A percentile compares a stretch with the other conserved stretches of the same genome.
These are phyloP conservation scores for Beauveria scarabaeidicola DNA, from an alignment of 2,329 filamentous ascomycete species.

Conservation along the genomic window DNA sequence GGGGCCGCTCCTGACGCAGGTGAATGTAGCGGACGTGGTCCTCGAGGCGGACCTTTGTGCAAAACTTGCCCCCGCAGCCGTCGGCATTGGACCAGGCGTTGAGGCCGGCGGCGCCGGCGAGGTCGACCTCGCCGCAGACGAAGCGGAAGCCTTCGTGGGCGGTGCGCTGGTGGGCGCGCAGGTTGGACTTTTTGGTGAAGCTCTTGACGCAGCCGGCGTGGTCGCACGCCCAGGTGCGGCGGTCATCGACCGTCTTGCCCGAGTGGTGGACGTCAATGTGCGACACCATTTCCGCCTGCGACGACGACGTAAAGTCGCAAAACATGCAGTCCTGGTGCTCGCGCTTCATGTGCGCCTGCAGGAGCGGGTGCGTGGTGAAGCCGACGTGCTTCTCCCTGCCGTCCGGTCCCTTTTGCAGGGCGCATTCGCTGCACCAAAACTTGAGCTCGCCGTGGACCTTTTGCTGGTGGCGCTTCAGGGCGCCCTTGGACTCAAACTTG, in stretches of 20 bases:
- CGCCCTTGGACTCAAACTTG: slow-evolving; percentile 64
- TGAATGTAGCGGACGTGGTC: slow-evolving; percentile 81
- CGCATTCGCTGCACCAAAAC: slow-evolving; percentile 73
- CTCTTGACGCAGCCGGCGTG: slow-evolving; percentile 60
- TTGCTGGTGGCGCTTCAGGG: slow-evolving; percentile 62
- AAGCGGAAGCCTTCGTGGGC: slow-evolving; percentile 71
- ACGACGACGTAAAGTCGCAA: slow-evolving; percentile 61
- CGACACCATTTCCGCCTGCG: slow-evolving; percentile 58
- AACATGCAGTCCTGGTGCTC: slow-evolving; percentile 69
- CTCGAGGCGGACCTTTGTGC: slow-evolving; percentile 69
- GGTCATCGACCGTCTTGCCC: slow-evolving; percentile 49
- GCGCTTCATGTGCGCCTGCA: slow-evolving; percentile 65
- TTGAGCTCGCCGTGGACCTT: slow-evolving; percentile 60
- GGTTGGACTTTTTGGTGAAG: slow-evolving; percentile 78
- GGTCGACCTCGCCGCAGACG: slow-evolving; percentile 64
- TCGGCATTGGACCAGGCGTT: slow-evolving; percentile 54
- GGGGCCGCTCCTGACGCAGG: slow-evolving; percentile 48
- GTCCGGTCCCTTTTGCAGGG: slow-evolving; percentile 29
- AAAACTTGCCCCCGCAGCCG: slow-evolving; percentile 68
- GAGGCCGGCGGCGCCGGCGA: slow-evolving; percentile 49
- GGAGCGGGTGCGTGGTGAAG: slow-evolving; percentile 63
- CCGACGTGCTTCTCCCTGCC: slow-evolving; percentile 37
- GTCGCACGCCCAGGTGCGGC: slow-evolving; percentile 59
- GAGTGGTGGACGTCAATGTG: slow-evolving; percentile 76
- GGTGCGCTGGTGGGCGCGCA: slow-evolving; percentile 68